Evolutionary conservation across 2,329 filamentous ascomycete genomes (phyloP), one percentile per base, ranked within the genome.

Genomic region (Curvularia eragrostidis): DNA sequence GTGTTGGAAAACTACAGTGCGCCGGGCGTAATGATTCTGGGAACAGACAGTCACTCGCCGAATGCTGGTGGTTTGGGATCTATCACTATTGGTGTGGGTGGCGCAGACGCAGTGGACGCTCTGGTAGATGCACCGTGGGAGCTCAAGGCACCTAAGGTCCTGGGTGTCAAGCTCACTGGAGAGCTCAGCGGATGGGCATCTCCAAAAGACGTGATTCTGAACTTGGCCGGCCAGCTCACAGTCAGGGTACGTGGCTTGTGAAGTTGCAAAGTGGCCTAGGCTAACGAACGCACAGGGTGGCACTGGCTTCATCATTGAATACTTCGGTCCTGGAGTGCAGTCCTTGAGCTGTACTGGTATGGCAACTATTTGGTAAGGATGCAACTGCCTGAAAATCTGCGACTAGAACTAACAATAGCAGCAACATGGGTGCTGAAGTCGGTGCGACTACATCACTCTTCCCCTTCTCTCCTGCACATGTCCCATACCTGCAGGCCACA

Each of bases 1-100:
- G 95, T 99, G 21, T 80, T 99, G 69, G 95, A 99, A 82, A 98
- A 99, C 80, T 99, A 99, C 75, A 91, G 93, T 32, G 88, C 94
- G n/a, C 95, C 95, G 19, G 95, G 95, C 48, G 80, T 98, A 68
- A 97, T 99, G 93, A 98, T 99, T 93, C 85, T 99, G 39, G 95
- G 95, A 54, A 99, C 95, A 28, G 95, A 99, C 79, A 96, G 91
- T 72, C 95, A 99, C 79, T 97, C 93, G 44, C 95, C 95, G 42
- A 99, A 98, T 74, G 95, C 92, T n/a, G 95, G 95, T 69, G 95
- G 95, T 58, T 82, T 98, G 53, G 93, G 91, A 67, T 93, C 92
- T 3, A 92, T 97, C 70, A 95, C 95, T 8, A 98, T 99, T 75
- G 95, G 95, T 77, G 95, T 99, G 32, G 95, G 95, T 73, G 95